Conservation (phyloP, 2,329 filamentous ascomycete species). For the Nigrograna mackinnonii region DNA sequence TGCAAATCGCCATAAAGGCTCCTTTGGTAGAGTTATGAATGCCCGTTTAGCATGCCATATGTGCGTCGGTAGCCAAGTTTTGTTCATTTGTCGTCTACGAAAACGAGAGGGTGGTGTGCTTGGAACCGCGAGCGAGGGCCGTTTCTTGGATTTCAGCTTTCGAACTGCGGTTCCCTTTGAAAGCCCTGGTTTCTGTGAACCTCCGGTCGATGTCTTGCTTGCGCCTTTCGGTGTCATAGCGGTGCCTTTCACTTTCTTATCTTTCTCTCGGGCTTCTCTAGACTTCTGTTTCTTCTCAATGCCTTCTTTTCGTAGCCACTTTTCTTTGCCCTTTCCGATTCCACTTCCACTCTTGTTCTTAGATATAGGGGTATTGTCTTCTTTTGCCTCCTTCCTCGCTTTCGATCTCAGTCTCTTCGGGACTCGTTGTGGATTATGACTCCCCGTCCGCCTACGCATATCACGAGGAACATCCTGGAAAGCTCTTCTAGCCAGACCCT, state of each 20-base stretch:
- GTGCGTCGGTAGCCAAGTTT: conserved; percentile 95
- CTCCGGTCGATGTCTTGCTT: neutral
- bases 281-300: conserved; percentile 71
- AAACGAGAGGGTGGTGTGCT: conserved; percentile 73
- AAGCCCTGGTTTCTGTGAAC: conserved; percentile 17
- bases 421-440: conserved; percentile 91
- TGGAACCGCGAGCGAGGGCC: conserved; percentile 69
- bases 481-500: conserved; percentile 67
- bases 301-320: conserved; percentile 71
- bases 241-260: conserved; percentile 19
- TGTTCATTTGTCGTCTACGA: conserved; percentile 81
- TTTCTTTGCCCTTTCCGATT: conserved; percentile 43
- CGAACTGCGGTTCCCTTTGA: neutral
- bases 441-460: conserved; percentile 84
- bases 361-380: conserved; percentile 88
- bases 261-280: conserved; percentile 48
- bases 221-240: neutral
- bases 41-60: conserved; percentile 92
- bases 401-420: conserved; percentile 74
- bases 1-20: conserved; percentile 88
- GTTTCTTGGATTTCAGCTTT: conserved; percentile 48
- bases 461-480: conserved; percentile 90
- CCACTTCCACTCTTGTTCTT: conserved; percentile 67
- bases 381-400: conserved; percentile 74
- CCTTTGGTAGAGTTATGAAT: conserved; percentile 78